Conservation (phyloP, 208 protist species). For the Acanthamoeba comandoni region DNA sequence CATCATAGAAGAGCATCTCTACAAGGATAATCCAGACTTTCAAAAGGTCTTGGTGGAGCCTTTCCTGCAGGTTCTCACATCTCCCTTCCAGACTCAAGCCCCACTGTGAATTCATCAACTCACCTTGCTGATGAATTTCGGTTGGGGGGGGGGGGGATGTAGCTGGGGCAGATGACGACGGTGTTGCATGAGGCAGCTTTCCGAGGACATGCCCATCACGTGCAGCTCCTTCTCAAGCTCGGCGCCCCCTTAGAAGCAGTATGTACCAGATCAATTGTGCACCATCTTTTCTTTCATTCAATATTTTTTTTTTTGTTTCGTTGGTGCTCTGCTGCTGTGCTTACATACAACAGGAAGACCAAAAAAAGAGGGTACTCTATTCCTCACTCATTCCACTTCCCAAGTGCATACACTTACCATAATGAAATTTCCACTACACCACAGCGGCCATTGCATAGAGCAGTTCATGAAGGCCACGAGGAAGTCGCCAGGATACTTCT, state of each 20-base stretch:
- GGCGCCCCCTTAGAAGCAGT: slow-evolving; percentile 46
- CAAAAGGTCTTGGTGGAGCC: too few species aligned
- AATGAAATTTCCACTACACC: background rate
- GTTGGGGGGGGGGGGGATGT: too few species aligned
- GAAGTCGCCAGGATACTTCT: slow-evolving; percentile 25
- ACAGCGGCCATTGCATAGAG: slow-evolving; percentile 48
- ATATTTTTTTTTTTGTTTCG: background rate
- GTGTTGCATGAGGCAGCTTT: slow-evolving; percentile 37
- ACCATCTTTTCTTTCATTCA: background rate
- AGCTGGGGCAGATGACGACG: background rate
- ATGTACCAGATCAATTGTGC: background rate
- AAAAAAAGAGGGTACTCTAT: slow-evolving; percentile 53
- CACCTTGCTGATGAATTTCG: too few species aligned
- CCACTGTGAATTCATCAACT: too few species aligned
- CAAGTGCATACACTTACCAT: background rate
- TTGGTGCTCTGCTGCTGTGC: background rate
- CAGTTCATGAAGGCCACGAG: background rate
- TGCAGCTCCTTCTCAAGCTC: slow-evolving; percentile 17
- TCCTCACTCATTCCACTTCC: background rate
- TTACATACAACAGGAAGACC: slow-evolving; percentile 3
- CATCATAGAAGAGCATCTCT: too few species aligned
- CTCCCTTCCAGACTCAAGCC: too few species aligned
- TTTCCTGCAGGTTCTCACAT: too few species aligned
- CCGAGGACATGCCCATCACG: slow-evolving; percentile 3
- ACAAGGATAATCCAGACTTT: too few species aligned